phyloP scores from a whole-genome alignment of 1,284 basidiomycete species.

The Cryptococcus sp. region DNA sequence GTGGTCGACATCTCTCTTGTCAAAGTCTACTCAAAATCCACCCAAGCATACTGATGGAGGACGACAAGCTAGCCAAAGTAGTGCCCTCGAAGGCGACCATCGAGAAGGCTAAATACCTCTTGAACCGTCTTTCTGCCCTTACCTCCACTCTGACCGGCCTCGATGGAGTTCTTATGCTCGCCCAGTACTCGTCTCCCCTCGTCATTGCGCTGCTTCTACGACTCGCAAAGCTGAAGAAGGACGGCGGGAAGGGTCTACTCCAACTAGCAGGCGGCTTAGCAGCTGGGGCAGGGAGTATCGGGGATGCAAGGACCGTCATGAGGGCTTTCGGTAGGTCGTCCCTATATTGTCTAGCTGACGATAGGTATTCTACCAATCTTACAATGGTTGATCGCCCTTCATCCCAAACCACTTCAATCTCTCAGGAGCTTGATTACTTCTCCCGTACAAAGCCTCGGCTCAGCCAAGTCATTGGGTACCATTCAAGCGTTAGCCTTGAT shows the following conservation, averaged over 20 bases:
- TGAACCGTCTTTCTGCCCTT: conserved; percentile 29
- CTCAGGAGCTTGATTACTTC: no score
- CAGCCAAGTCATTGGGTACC: conserved; percentile 28
- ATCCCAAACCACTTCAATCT: conserved; percentile 30
- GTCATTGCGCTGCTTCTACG: conserved; percentile 35
- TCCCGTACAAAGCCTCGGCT: no score
- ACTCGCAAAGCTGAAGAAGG: conserved; percentile 22
- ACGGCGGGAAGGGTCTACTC: conserved; percentile 16
- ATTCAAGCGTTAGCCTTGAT: conserved; percentile 37
- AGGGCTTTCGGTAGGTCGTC: conserved; percentile 38
- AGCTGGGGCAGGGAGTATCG: conserved; percentile 28
- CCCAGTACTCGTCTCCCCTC: conserved; percentile 41
- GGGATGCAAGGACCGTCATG: conserved; percentile 45
- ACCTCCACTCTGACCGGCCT: conserved; percentile 37
- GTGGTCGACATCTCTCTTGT: no score
- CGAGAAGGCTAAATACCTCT: no score
- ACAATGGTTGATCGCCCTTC: conserved; percentile 32
- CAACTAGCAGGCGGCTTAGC: conserved; percentile 33
- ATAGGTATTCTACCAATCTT: conserved; percentile 36
- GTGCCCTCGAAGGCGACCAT: no score
- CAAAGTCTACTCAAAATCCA: no score
- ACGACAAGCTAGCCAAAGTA: no score
- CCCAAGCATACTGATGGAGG: no score
- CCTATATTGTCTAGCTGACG: not conserved
- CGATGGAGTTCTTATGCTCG: conserved; percentile 42